phyloP scores from a whole-genome alignment of 805 yeast species.

The Candida boleticola region DNA sequence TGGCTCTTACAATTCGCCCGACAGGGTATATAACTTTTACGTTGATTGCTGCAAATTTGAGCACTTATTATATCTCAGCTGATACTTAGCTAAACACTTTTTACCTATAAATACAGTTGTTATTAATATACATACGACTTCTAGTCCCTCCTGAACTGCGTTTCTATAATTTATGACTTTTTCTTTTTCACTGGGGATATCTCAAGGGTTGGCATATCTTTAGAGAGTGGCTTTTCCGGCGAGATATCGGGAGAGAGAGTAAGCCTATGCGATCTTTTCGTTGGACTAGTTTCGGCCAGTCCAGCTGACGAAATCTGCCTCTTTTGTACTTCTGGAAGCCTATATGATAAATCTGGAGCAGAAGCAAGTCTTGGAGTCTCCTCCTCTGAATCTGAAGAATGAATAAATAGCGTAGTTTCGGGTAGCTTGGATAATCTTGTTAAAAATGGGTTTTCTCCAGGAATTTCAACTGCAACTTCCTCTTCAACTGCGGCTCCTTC shows the following conservation, averaged over 20 bases:
- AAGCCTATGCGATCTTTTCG: conserved; percentile 2
- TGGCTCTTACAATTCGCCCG: too few relatives aligned
- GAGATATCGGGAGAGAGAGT: conserved; percentile 4
- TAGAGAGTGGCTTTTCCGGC: not conserved
- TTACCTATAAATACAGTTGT: too few relatives aligned
- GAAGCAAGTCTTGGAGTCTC: not conserved
- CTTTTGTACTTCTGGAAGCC: not conserved
- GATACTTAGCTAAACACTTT: too few relatives aligned
- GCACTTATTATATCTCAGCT: too few relatives aligned
- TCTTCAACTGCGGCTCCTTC: not conserved
- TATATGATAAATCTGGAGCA: conserved; percentile 2
- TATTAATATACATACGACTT: too few relatives aligned
- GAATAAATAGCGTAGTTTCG: conserved; percentile 1
- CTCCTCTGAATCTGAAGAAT: conserved; percentile 1
- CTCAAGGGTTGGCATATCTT: not conserved
- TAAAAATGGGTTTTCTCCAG: too few relatives aligned
- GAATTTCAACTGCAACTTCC: too few relatives aligned
- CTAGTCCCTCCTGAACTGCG: too few relatives aligned
- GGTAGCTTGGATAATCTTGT: not conserved
- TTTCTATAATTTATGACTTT: not conserved
- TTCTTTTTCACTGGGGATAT: conserved; percentile 2
- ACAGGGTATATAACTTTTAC: too few relatives aligned
- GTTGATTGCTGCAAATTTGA: too few relatives aligned
- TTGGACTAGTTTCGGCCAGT: conserved; percentile 6
- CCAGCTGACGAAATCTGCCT: conserved; percentile 5